Conservation (phyloP, 208 protist genomes). For the Vickermania spadyakhi region DNA sequence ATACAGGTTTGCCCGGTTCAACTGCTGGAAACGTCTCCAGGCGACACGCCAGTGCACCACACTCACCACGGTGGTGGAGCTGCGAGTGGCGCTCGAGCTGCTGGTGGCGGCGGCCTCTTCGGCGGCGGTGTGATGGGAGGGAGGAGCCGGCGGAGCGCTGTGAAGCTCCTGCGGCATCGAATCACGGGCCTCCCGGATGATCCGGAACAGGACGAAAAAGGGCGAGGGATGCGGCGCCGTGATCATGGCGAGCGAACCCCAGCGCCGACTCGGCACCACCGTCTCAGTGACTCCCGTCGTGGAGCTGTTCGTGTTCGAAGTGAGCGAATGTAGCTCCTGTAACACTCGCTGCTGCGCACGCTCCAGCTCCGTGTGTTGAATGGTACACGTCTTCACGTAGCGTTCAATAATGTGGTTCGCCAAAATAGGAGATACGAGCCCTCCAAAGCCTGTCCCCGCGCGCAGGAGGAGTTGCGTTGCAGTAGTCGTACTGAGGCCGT, state of each 20-base stretch:
- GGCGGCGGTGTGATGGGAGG: background rate
- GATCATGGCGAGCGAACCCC: background rate
- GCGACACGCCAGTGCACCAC: conserved; percentile 83
- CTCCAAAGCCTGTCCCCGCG: conserved; percentile 40
- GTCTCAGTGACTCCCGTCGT: background rate
- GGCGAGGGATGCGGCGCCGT: background rate
- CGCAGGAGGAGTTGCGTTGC: conserved; percentile 65
- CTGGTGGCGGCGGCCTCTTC: background rate
- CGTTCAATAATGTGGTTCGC: conserved; percentile 60
- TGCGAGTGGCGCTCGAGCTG: background rate
- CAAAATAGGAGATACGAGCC: conserved; percentile 57
- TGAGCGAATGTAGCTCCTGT: background rate
- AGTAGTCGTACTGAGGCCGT: conserved; percentile 36
- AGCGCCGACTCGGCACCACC: background rate
- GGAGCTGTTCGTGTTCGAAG: background rate
- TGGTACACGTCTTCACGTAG: conserved; percentile 48
- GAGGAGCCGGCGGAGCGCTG: background rate
- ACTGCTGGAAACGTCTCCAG: conserved; percentile 60
- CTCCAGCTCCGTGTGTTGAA: conserved; percentile 17
- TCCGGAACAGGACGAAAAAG: background rate
- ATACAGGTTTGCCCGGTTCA: conserved; percentile 57
- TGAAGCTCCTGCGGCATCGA: background rate
- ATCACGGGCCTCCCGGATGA: background rate
- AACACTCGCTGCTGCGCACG: conserved; percentile 10
- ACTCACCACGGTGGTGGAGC: background rate